Evolutionary conservation across 2,329 filamentous ascomycete genomes (phyloP).

Genomic region (Fusarium nematophilum): DNA sequence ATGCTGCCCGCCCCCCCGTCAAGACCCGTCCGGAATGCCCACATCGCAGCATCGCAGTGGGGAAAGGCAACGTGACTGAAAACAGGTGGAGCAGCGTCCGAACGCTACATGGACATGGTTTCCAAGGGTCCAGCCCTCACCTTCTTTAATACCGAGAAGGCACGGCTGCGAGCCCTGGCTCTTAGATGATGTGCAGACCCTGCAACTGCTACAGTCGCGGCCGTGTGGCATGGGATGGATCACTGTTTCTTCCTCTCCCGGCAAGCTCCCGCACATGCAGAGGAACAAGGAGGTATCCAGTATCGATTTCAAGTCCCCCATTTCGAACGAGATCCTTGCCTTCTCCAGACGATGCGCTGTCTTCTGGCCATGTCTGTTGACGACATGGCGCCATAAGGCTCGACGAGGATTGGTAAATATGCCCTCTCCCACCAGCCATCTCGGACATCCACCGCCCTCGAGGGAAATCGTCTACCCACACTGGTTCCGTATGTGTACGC

Average conservation of each 20-base stretch:
- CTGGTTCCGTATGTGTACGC: constrained; percentile 5
- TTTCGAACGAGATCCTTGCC: constrained; percentile 30
- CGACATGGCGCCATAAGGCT: constrained; percentile 34
- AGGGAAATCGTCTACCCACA: constrained; percentile 25
- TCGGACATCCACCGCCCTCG: constrained; percentile 28
- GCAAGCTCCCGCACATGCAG: constrained; percentile 3
- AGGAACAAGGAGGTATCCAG: not conserved
- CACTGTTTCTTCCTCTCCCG: constrained; percentile 16
- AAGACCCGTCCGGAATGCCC: not conserved
- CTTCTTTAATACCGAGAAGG: constrained; percentile 17
- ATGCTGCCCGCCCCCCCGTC: not conserved
- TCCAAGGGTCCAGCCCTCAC: constrained; percentile 16
- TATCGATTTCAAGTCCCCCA: constrained; percentile 4
- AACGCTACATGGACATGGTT: not conserved
- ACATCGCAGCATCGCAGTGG: not conserved
- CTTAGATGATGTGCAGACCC: constrained; percentile 44
- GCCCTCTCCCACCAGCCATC: constrained; percentile 8
- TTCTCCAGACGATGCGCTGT: constrained; percentile 34
- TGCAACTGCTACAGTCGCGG: constrained; percentile 37
- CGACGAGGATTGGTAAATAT: constrained; percentile 27
- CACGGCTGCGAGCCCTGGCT: constrained; percentile 23
- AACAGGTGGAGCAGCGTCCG: constrained; percentile 5
- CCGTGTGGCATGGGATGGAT: constrained; percentile 39
- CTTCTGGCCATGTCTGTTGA: constrained; percentile 35
- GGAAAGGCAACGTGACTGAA: constrained; percentile 8